Evolutionary conservation across 257 asterid species (phyloP).

Genomic region (Gynochthodes officinalis): DNA sequence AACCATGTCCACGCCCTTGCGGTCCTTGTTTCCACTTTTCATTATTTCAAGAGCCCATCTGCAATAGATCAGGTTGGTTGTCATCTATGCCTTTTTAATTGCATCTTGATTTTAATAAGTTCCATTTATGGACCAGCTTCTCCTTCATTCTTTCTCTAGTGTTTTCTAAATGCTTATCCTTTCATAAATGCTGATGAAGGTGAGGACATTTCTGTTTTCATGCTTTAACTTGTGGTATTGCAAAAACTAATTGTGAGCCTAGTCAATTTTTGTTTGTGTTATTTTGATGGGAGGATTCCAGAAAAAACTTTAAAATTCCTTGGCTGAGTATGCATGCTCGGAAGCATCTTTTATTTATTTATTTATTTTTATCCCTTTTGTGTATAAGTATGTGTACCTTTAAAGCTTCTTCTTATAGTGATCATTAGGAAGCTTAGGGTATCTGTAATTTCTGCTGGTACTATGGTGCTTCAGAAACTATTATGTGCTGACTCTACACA

Average conservation of each 20-base stretch:
- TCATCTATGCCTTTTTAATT: background rate
- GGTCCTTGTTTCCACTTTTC: conserved; percentile 83
- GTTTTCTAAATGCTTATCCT: background rate
- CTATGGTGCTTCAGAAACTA: background rate
- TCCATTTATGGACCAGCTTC: background rate
- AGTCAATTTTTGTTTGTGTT: background rate
- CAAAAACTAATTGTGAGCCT: background rate
- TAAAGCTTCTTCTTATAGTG: background rate
- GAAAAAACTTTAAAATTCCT: conserved; percentile 51
- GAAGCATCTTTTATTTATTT: too few relatives aligned
- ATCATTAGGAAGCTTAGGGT: background rate
- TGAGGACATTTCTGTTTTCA: background rate
- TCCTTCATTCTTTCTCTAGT: background rate
- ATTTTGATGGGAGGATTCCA: background rate
- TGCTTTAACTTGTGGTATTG: background rate
- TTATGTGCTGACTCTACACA: background rate
- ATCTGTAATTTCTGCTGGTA: background rate
- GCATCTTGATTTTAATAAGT: background rate
- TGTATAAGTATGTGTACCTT: background rate
- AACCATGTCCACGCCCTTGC: conserved; percentile 98
- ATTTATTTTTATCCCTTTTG: too few relatives aligned
- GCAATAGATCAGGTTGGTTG: conserved; percentile 85
- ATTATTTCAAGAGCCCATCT: conserved; percentile 76
- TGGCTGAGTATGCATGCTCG: conserved; percentile 47
- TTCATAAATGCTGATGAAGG: background rate